Evolutionary conservation across 768 basidiomycete genomes (phyloP), one percentile per base, ranked within the genome.

Genomic region (Astraeus odoratus): DNA sequence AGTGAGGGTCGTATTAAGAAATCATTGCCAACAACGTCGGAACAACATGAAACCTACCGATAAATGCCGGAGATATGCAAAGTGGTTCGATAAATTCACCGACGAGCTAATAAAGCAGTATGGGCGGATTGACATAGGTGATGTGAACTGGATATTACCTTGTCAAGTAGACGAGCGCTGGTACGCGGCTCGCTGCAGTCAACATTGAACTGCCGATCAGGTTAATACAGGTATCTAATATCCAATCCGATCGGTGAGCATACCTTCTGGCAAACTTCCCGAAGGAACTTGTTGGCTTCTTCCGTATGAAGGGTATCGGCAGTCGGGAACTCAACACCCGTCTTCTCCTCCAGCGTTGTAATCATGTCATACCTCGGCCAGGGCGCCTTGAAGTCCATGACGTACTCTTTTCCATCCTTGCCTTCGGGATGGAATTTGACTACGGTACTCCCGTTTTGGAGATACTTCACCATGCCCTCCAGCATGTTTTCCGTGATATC

Each of bases 331-430:
- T 75, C 91, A 61, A 87, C 86, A 33, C 75, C 74, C 40, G 93
- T 69, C 80, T 98, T 92, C 73, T 93, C 83, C 71, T 99, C 96
- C 31, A 98, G 71, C 19, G 95, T 98, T 54, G 68, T 79, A 55
- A 98, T 97, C 96, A 99, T 99, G 65, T 98, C 91, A 64, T 94
- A 94, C 50, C 90, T 73, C 84, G 95, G 96, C 96, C 96, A 99
- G 10, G 96, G 95, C 37, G 85, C 72, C 72, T 80, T 66, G 70
- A 97, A 99, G 53, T 99, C 85, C 46, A 98, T 77, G 47, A 78
- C 75, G 53, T 86, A 72, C 50, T 77, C 74, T 56, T 80, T 76
- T 40, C 80, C 79, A 58, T 83, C 90, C 74, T 92, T 90, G 35
- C 94, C 94, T 57, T 98, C 91, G 2, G 96, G 96, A 61, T 97